These are phyloP conservation scores for Cladophialophora immunda DNA, from an alignment of 2,329 filamentous ascomycete genomes.

Conservation along the genomic window DNA sequence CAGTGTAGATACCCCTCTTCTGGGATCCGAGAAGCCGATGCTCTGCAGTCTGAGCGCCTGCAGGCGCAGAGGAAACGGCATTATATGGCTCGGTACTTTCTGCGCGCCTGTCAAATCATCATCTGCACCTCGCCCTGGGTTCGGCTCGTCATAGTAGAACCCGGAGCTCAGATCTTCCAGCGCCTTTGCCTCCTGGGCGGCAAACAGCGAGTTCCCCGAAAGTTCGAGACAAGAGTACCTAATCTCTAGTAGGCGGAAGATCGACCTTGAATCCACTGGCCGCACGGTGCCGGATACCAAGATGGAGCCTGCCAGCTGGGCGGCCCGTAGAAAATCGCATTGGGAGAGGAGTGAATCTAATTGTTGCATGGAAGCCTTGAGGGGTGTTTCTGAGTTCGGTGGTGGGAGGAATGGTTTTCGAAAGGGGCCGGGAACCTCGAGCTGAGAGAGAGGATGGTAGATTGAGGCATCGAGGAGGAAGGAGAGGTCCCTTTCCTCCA, in stretches of 20 bases:
- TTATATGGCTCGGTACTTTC: constrained; percentile 73
- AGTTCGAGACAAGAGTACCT: constrained; percentile 84
- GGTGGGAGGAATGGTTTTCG: constrained; percentile 69
- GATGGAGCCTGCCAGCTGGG: constrained; percentile 57
- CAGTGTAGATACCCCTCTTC: constrained; percentile 86
- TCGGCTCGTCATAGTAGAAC: constrained; percentile 53
- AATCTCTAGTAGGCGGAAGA: constrained; percentile 82
- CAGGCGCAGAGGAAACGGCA: constrained; percentile 87
- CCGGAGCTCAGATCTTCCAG: constrained; percentile 70
- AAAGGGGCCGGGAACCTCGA: constrained; percentile 70
- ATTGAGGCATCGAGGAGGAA: constrained; percentile 81
- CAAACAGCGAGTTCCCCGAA: constrained; percentile 74
- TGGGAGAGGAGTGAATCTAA: constrained; percentile 72
- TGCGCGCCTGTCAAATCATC: constrained; percentile 60
- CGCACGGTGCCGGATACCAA: constrained; percentile 53
- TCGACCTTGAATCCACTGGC: constrained; percentile 65
- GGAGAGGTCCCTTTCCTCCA: constrained; percentile 74
- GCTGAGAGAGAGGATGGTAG: constrained; percentile 79
- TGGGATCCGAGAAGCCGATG: constrained; percentile 82
- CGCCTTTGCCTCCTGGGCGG: constrained; percentile 69
- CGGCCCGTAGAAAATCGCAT: constrained; percentile 83
- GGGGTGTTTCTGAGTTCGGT: constrained; percentile 68
- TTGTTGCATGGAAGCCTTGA: constrained; percentile 46
- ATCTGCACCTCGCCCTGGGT: constrained; percentile 31
- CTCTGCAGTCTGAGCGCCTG: constrained; percentile 85